A percentile compares a stretch with the other conserved stretches of the same genome.
Conservation (phyloP, 306 rosid genomes). For the Mimosa bimucronata region DNA sequence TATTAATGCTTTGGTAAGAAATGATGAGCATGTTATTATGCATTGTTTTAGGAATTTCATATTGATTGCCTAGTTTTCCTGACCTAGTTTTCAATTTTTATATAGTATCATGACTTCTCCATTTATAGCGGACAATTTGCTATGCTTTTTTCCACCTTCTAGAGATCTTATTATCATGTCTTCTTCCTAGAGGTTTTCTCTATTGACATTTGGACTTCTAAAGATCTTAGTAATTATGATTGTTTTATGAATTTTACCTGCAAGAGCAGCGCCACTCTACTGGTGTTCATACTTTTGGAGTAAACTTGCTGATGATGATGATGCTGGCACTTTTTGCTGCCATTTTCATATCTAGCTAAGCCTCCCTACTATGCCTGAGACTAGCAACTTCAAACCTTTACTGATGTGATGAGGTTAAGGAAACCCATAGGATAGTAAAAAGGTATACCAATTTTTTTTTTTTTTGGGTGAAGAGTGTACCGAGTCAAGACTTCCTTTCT, state of each 20-base stretch:
- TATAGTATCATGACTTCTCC: too few relatives aligned
- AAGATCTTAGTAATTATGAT: too few relatives aligned
- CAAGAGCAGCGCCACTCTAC: conserved; percentile 44
- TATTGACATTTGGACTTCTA: too few relatives aligned
- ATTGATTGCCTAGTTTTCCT: too few relatives aligned
- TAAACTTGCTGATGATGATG: conserved; percentile 40
- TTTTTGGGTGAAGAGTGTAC: not conserved
- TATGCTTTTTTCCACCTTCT: too few relatives aligned
- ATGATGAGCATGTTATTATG: too few relatives aligned
- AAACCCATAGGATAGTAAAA: not conserved
- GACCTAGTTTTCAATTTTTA: too few relatives aligned
- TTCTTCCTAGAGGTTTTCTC: too few relatives aligned
- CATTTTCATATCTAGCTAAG: conserved; percentile 42
- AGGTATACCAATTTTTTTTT: not conserved
- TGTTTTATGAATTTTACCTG: conserved; percentile 19
- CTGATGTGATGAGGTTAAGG: not conserved
- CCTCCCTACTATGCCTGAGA: conserved; percentile 11
- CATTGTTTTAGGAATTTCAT: too few relatives aligned
- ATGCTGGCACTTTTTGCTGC: conserved; percentile 51
- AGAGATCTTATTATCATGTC: too few relatives aligned
- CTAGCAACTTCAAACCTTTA: not conserved
- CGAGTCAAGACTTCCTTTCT: conserved; percentile 5
- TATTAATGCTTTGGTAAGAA: too few relatives aligned
- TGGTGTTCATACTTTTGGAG: conserved; percentile 40
- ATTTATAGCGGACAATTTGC: too few relatives aligned